Percentiles rank a stretch among this genome's conserved stretches.
phyloP scores from a whole-genome alignment of 257 asterid genomes.

The Dorcoceras hygrometricum region DNA sequence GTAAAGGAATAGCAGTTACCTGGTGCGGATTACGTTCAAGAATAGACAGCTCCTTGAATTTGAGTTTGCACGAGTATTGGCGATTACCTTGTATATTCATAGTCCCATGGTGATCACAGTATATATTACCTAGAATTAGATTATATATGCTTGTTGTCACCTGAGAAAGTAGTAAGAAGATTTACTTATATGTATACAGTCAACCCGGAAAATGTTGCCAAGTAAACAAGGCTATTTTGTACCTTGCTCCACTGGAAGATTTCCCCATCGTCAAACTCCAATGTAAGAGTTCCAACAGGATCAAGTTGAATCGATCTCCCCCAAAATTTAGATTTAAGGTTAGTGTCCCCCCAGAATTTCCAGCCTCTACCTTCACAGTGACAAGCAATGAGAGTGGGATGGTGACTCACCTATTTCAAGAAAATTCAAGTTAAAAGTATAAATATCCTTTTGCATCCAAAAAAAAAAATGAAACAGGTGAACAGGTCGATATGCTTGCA shows the following conservation, averaged over 20 bases:
- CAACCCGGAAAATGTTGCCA: not conserved
- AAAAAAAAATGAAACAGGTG: not conserved
- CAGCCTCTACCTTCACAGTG: conserved; percentile 98
- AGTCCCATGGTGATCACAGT: conserved; percentile 87
- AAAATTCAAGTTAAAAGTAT: conserved; percentile 26
- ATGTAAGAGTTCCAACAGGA: conserved; percentile 78
- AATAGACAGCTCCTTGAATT: conserved; percentile 93
- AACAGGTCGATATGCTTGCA: not conserved
- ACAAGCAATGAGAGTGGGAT: conserved; percentile 95
- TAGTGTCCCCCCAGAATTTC: conserved; percentile 94
- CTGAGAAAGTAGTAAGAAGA: conserved; percentile 36
- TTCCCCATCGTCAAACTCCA: conserved; percentile 94
- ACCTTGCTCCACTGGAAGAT: conserved; percentile 96
- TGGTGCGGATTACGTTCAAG: conserved; percentile 95
- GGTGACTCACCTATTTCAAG: conserved; percentile 89
- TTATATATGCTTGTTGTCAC: conserved; percentile 89
- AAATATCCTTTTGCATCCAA: not conserved
- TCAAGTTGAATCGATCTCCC: conserved; percentile 93
- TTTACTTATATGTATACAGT: not conserved
- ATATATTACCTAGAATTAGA: conserved; percentile 83
- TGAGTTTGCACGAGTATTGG: conserved; percentile 81
- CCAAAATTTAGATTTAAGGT: conserved; percentile 92
- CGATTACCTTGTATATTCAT: conserved; percentile 87
- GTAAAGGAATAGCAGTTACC: conserved; percentile 41
- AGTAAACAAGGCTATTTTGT: conserved; percentile 17